Evolutionary conservation across 2,329 filamentous ascomycete species (phyloP), one percentile per base, ranked within the genome.

Genomic region (Tolypocladium guangdongense): DNA sequence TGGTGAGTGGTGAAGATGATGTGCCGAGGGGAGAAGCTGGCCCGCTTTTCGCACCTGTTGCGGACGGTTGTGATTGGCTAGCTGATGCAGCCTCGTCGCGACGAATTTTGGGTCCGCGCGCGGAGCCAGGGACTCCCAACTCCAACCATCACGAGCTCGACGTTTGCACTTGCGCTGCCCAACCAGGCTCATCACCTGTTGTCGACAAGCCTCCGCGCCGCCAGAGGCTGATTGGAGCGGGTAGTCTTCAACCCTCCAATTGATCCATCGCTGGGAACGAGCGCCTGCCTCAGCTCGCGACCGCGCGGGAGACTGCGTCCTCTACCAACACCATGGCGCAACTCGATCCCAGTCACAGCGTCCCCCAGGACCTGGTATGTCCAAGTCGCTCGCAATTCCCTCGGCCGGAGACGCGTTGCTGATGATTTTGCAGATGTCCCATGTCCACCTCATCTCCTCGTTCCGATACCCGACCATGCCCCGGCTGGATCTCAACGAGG

Each of bases 361-460:
- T 74, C 59, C 69, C 71, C 32, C 68, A 68, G 65, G 71, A 74
- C 59, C 64, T 74, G 54, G 71, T 74, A 63, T 53, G 71, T 61
- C 36, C 47, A 18, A 36, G 46, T 41, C n/a, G 33, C 41, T 52
- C 50, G 47, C 50, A 49, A 52, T 12, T 20, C 2, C 7, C 22
- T 50, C n/a, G 2, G 16, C 33, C 43, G 54, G 47, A 52, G 52
- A 30, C n/a, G 41, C 35, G 30, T 50, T 47, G 52, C 60, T 67
- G 33, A 66, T 55, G 45, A 10, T 41, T 12, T 33, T 36, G 20
- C 65, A 93, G 88, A 81, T 95, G 65, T 86, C 84, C 52, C 92
- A 97, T 74, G 83, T 96, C 62, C 92, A 97, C 69, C 82, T 96
- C 57, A 77, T 96, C 58, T 96, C 90, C 49, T 86, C 84, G 41